Base-by-base conservation (phyloP, 371 early-diverging fungal species). In the Encephalitozoon hellem region DNA sequence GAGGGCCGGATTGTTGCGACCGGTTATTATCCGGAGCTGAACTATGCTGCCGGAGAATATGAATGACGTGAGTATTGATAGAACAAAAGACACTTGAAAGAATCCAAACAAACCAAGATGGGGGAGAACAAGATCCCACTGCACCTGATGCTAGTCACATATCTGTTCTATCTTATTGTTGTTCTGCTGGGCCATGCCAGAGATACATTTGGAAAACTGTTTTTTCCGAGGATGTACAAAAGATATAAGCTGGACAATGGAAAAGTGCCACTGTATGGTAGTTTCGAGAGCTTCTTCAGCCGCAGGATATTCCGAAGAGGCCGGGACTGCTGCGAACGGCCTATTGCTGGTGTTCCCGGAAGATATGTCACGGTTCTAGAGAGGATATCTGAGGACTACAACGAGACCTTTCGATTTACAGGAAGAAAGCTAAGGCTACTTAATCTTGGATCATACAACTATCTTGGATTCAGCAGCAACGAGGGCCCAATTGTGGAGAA, bases 391-490 rank as follows among this genome's bases (percentile, higher is more conserved):
- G 82, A 84, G 26, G 93, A 96, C 82, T 90, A 88, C 74, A 93
- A 94, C 86, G 86, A 87, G 43, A 89, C 93, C 4, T 94, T 93
- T 84, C 77, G 87, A 23, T 82, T 92, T 74, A 94, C 94, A 32
- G 96, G 96, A 47, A 88, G 85, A 25, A 88, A 85, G 42, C 88
- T 85, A 39, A 89, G 90, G 78, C 88, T 88, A n/a, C 88, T 99
- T 75, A 99, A 99, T 82, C 86, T 97, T 80, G 91, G 93, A 9
- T 94, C 95, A 5, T 99, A 99, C 88, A 97, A 99, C 84, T 99
- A 99, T 82, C 89, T 99, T 41, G 99, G 99, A 0, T 97, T 96
- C 86, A 93, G 94, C 34, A 91, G 91, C 80, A 89, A 87, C 75
- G 82, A 89, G 23, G 94, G 94, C 1, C 89, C 91, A 5, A 94